These are phyloP conservation scores for Blastocrithidia nonstop DNA, from an alignment of 208 protist species.

Conservation along the genomic window DNA sequence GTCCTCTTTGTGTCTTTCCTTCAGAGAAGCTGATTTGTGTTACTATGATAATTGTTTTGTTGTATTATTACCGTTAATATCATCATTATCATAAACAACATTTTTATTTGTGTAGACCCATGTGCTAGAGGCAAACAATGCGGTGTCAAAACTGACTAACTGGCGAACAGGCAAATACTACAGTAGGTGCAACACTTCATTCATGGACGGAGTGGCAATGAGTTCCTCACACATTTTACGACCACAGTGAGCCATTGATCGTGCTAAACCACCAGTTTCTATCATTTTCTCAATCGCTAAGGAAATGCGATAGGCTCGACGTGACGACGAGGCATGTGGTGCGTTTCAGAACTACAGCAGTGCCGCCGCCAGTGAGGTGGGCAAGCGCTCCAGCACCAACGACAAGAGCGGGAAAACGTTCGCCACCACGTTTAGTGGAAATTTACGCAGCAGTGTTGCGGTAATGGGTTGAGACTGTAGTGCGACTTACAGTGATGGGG, in stretches of 20 bases:
- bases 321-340: conserved; percentile 15
- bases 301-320: conserved; percentile 50
- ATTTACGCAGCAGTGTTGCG: conserved; percentile 37
- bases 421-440: conserved; percentile 42
- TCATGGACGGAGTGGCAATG: conserved; percentile 3
- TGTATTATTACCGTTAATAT: too few relatives aligned
- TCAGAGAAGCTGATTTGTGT: too few relatives aligned
- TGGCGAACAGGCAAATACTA: too few relatives aligned
- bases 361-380: conserved; percentile 16
- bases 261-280: conserved; percentile 41
- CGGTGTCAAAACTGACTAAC: too few relatives aligned
- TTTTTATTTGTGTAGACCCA: too few relatives aligned
- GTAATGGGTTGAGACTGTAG: conserved; percentile 44
- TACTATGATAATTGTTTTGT: too few relatives aligned
- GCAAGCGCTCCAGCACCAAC: conserved; percentile 24
- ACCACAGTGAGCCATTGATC: conserved; percentile 10
- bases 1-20: neutral
- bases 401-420: conserved; percentile 36
- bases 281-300: conserved; percentile 29
- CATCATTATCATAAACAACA: too few relatives aligned
- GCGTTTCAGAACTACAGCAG: conserved; percentile 45
- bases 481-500: conserved; percentile 20
- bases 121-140: too few relatives aligned
- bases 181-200: neutral
- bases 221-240: conserved; percentile 12